phyloP scores from a whole-genome alignment of 179 eudicot species.

The Patellifolia procumbens region DNA sequence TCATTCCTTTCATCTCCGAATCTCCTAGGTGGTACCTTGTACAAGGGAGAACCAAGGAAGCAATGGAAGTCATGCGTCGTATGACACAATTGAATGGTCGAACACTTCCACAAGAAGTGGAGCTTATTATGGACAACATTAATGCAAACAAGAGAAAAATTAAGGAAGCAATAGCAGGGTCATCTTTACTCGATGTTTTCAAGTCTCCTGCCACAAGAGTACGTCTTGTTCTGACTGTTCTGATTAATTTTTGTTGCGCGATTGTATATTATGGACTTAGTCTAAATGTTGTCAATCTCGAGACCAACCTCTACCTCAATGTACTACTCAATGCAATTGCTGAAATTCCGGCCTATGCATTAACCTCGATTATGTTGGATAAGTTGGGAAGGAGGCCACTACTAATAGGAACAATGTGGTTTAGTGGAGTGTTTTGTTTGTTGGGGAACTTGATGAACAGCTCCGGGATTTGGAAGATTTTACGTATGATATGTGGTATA shows the following conservation, averaged over 20 bases:
- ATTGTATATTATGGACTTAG: slow-evolving; percentile 78
- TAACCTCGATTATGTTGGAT: slow-evolving; percentile 64
- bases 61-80: slow-evolving; percentile 53
- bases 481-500: slow-evolving; percentile 67
- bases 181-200: slow-evolving; percentile 61
- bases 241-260: slow-evolving; percentile 62
- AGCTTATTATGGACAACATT: slow-evolving; percentile 57
- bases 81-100: slow-evolving; percentile 58
- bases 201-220: slow-evolving; percentile 50
- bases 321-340: slow-evolving; percentile 65
- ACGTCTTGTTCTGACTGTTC: slow-evolving; percentile 55
- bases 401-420: slow-evolving; percentile 71
- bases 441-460: slow-evolving; percentile 49
- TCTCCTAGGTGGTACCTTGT: slow-evolving; percentile 90
- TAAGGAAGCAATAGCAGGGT: slow-evolving; percentile 48
- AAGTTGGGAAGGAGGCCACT: slow-evolving; percentile 70
- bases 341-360: slow-evolving; percentile 68
- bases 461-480: slow-evolving; percentile 46
- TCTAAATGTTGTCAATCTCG: slow-evolving; percentile 72
- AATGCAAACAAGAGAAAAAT: slow-evolving; percentile 22
- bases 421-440: slow-evolving; percentile 68
- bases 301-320: slow-evolving; percentile 72
- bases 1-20: slow-evolving; percentile 73
- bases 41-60: slow-evolving; percentile 48
- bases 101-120: slow-evolving; percentile 43